A percentile compares a stretch with the other conserved stretches of the same genome.
These are phyloP conservation scores for Cutaneotrichosporon cyanovorans DNA, from an alignment of 1,284 basidiomycete species.

Conservation along the genomic window DNA sequence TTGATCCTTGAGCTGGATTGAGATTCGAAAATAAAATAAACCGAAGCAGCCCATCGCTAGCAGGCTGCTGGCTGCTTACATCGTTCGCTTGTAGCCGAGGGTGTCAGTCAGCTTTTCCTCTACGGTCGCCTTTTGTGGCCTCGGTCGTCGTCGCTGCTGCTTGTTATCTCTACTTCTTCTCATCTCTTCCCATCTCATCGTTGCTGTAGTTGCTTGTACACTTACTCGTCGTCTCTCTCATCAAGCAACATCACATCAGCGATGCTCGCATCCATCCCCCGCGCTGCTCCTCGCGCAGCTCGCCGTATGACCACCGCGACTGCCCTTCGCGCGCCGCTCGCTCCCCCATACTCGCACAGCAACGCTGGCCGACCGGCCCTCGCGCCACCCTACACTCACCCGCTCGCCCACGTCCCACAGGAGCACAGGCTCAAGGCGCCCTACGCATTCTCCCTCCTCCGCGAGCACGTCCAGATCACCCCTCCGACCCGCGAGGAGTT, in stretches of 20 bases:
- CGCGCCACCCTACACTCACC: conserved; percentile 16
- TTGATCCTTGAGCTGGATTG: not conserved
- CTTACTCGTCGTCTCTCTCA: not conserved
- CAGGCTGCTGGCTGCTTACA: no score
- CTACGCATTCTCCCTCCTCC: conserved; percentile 13
- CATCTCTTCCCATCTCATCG: no score
- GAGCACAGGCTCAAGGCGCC: conserved; percentile 10
- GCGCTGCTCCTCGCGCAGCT: conserved; percentile 12
- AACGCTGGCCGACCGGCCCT: conserved; percentile 7
- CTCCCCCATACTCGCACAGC: conserved; percentile 14
- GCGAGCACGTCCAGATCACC: not conserved
- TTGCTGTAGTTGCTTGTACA: no score
- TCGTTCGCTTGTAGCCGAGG: not conserved
- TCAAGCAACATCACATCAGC: not conserved
- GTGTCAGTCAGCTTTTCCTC: not conserved
- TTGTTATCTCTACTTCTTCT: no score
- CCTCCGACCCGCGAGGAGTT: conserved; percentile 9
- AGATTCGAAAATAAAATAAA: conserved; percentile 2
- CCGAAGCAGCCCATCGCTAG: not conserved
- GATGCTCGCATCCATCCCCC: conserved; percentile 15
- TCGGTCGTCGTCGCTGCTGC: no score
- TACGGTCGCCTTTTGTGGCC: no score
- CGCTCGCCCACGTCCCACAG: conserved; percentile 3
- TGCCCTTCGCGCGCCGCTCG: conserved; percentile 13
- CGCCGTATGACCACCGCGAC: conserved; percentile 16